A percentile compares a stretch with the other conserved stretches of the same genome.
phyloP scores from a whole-genome alignment of 352 stramenopile genomes.

The Phytophthora citrophthora region DNA sequence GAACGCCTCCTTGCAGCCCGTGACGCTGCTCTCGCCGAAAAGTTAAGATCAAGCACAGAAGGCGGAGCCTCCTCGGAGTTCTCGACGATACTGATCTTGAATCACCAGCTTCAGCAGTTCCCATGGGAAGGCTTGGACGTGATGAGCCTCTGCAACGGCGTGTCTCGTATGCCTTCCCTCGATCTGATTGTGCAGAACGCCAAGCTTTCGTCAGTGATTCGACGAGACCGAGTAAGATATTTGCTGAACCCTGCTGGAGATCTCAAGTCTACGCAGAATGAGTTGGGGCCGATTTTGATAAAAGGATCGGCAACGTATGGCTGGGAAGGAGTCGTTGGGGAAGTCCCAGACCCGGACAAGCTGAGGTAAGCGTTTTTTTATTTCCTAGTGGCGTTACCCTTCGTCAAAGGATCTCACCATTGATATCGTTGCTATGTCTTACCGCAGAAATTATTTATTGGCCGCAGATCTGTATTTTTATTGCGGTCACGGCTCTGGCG shows the following conservation, averaged over 20 bases:
- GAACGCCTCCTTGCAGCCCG: slow-evolving; percentile 45
- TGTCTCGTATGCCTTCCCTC: slow-evolving; percentile 82
- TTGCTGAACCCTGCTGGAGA: slow-evolving; percentile 82
- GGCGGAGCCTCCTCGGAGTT: neutral
- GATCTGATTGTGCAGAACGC: slow-evolving; percentile 60
- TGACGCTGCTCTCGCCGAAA: slow-evolving; percentile 19
- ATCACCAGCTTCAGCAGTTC: slow-evolving; percentile 72
- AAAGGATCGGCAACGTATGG: slow-evolving; percentile 32
- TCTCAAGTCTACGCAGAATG: slow-evolving; percentile 65
- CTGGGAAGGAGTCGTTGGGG: slow-evolving; percentile 61
- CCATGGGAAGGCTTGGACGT: slow-evolving; percentile 84
- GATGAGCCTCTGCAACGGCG: slow-evolving; percentile 38
- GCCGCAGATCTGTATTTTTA: slow-evolving; percentile 95
- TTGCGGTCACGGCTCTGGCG: slow-evolving; percentile 96
- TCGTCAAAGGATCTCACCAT: slow-evolving; percentile 3
- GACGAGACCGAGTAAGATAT: slow-evolving; percentile 53
- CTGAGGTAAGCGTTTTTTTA: slow-evolving; percentile 46
- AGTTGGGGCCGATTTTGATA: slow-evolving; percentile 63
- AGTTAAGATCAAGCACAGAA: slow-evolving; percentile 1
- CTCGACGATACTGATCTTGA: slow-evolving; percentile 72
- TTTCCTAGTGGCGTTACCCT: neutral
- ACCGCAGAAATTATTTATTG: slow-evolving; percentile 49
- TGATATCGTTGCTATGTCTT: neutral
- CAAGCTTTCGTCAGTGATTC: slow-evolving; percentile 14
- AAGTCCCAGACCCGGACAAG: slow-evolving; percentile 53